Percentiles rank a stretch among this genome's conserved stretches.
Conservation (phyloP, 805 yeast species). For the Metschnikowia continentalis region DNA sequence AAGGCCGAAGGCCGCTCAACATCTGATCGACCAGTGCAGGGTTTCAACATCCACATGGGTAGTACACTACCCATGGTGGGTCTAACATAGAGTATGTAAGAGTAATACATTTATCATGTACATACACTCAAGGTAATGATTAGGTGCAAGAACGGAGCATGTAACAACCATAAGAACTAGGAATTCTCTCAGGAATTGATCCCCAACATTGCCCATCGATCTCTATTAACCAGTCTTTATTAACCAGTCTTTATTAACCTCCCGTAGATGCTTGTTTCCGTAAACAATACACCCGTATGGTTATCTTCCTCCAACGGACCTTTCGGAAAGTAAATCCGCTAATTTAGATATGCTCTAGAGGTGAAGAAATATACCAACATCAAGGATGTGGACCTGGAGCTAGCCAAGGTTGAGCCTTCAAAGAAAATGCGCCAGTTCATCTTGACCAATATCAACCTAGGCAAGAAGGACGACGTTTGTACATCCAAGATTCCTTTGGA, state of each 20-base stretch:
- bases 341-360: conserved; percentile 55
- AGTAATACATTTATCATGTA: too few relatives aligned
- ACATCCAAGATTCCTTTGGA: conserved; percentile 67
- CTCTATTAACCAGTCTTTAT: too few relatives aligned
- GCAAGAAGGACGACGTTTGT: conserved; percentile 36
- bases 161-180: too few relatives aligned
- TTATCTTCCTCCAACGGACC: conserved; percentile 46
- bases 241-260: conserved; percentile 23
- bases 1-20: too few relatives aligned
- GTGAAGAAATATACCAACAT: conserved; percentile 42
- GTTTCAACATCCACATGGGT: too few relatives aligned
- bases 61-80: too few relatives aligned
- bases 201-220: too few relatives aligned
- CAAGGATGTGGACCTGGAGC: conserved; percentile 63
- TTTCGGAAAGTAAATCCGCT: conserved; percentile 65
- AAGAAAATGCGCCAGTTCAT: conserved; percentile 69
- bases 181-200: too few relatives aligned
- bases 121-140: too few relatives aligned
- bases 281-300: conserved; percentile 87
- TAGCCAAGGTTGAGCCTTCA: conserved; percentile 59
- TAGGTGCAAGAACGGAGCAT: too few relatives aligned
- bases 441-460: conserved; percentile 59
- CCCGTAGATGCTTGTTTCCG: conserved; percentile 62
- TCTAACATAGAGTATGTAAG: too few relatives aligned
- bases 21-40: too few relatives aligned